Base-by-base conservation (phyloP, 306 rosid genomes). In the Elaeagnus macrophylla region DNA sequence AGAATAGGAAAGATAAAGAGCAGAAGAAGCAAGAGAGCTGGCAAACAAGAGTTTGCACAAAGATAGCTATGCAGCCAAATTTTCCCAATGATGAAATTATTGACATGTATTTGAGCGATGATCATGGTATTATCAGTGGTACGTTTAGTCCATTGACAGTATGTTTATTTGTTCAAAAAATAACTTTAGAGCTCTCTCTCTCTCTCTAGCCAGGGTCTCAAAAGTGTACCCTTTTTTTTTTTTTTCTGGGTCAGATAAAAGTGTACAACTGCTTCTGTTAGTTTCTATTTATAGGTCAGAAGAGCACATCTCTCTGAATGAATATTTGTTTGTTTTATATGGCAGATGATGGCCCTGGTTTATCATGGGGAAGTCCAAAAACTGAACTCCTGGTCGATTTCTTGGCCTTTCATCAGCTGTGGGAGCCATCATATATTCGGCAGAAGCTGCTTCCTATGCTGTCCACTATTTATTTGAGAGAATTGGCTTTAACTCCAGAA, bases 381-480 rank as follows among this genome's bases (percentile, higher is more conserved):
- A 73, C 75, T 41, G 95, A 77, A 54, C 50, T 78, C 74, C 44
- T 91, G 67, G 64, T 80, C 56, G 83, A 80, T 54, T 86, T 84
- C 73, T 70, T 91, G 58, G 73, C 61, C 38, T 78, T 80, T 64
- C 87, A 91, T 78, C 85, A 78, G 61, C 58, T 40, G 16, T 91
- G 99, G 99, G 74, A 76, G 39, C 99, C 89, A 3, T 77, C 89
- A 12, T 91, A 82, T 62, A 37, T 77, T 62, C 83, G 85, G 36
- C 76, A 56, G 69, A 76, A 41, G 67, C 67, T 91, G 68, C 75
- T 86, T 69, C 93, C 95, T 20, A 80, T 91, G 85, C 57, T 91
- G 69, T 91, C 99, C 38, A 87, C 95, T 54, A 76, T 84, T 54
- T 78, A 76, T 51, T 68, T 91, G 62, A 80, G 97, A 73, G 93